These are phyloP conservation scores for Anaeromyces robustus DNA, from an alignment of 192 early-diverging fungal species.

Conservation along the genomic window DNA sequence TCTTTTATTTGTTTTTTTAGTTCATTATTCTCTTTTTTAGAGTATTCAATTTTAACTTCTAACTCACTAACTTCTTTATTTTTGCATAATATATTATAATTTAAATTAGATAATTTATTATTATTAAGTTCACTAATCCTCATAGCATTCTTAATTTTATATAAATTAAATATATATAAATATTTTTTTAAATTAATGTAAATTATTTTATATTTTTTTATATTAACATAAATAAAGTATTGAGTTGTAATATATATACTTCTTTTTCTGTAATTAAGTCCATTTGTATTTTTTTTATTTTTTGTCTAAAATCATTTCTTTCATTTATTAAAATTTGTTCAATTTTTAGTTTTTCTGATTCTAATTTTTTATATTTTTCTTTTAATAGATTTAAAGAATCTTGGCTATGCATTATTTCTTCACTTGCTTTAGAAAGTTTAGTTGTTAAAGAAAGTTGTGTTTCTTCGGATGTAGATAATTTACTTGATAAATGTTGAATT, in stretches of 20 bases:
- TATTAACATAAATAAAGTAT: too few relatives aligned
- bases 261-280: slow-evolving; percentile 20
- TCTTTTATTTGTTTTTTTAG: not conserved
- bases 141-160: not conserved
- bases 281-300: slow-evolving; percentile 13
- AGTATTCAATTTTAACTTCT: not conserved
- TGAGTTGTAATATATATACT: slow-evolving; percentile 7
- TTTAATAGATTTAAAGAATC: slow-evolving; percentile 14
- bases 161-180: too few relatives aligned
- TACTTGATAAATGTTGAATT: slow-evolving; percentile 10
- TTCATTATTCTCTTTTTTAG: not conserved
- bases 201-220: too few relatives aligned
- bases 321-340: slow-evolving; percentile 2
- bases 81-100: not conserved
- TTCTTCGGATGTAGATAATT: slow-evolving; percentile 14
- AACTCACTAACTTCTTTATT: not conserved
- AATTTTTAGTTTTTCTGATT: not conserved
- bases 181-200: too few relatives aligned
- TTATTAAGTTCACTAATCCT: not conserved
- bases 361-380: slow-evolving; percentile 6
- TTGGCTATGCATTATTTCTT: slow-evolving; percentile 15
- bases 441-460: slow-evolving; percentile 5
- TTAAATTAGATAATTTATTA: not conserved
- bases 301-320: not conserved
- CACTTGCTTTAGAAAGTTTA: slow-evolving; percentile 14